phyloP scores from a whole-genome alignment of 2,329 filamentous ascomycete genomes.

The Ophiostoma australiae region DNA sequence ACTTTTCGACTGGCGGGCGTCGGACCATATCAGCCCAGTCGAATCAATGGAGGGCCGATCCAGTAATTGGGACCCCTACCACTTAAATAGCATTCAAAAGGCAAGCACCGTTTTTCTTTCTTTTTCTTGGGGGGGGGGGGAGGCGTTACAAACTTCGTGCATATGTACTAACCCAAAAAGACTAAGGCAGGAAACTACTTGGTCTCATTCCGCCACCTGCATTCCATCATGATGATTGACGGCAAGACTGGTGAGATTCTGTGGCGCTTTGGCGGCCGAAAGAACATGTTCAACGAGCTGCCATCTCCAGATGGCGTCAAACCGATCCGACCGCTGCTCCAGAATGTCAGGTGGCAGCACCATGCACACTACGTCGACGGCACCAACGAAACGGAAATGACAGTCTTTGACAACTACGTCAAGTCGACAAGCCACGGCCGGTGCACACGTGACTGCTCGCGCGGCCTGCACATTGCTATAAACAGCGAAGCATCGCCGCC shows the following conservation, averaged over 20 bases:
- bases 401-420: conserved; percentile 48
- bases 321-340: not conserved
- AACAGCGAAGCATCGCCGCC: conserved; percentile 37
- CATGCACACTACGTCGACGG: conserved; percentile 42
- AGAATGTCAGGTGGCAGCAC: conserved; percentile 42
- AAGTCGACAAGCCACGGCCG: conserved; percentile 38
- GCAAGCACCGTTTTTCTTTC: not conserved
- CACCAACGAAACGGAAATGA: conserved; percentile 39
- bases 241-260: conserved; percentile 40
- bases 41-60: conserved; percentile 26
- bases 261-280: conserved; percentile 44
- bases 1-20: conserved; percentile 55
- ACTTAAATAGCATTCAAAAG: conserved; percentile 45
- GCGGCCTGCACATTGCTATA: conserved; percentile 43
- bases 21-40: conserved; percentile 42
- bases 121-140: no score
- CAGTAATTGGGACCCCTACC: conserved; percentile 45
- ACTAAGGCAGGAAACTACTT: conserved; percentile 42
- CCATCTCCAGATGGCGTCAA: conserved; percentile 26
- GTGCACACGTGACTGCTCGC: conserved; percentile 33
- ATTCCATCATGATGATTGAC: conserved; percentile 40
- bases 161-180: conserved; percentile 30
- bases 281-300: conserved; percentile 39
- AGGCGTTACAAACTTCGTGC: not conserved
- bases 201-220: conserved; percentile 42